Base-by-base conservation (phyloP, 2,329 filamentous ascomycete species). In the Paecilomyces dactylethromorphus region DNA sequence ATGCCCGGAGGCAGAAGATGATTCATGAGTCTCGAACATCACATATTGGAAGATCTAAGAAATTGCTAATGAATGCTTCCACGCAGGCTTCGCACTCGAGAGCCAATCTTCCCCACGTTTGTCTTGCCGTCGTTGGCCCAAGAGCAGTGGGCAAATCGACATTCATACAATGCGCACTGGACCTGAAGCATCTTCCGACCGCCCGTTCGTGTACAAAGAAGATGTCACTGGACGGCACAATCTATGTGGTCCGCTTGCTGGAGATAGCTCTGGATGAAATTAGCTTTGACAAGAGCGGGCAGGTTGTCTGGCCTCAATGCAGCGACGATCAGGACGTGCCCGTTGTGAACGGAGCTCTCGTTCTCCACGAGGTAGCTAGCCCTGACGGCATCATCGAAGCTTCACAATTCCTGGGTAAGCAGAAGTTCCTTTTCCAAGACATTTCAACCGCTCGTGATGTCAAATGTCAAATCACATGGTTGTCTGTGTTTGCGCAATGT, bases 351-450 rank as follows among this genome's bases (percentile, higher is more conserved):
- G 93, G 90, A 21, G 91, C 90, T 53, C 78, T 97, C 66, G 84
- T 93, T 59, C 79, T 97, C 54, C 96, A 96, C 80, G 91, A 97
- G 81, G 89, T 95, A 52, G 90, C 87, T 74, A 88, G 90, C 71
- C 83, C 85, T 65, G 85, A 87, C 60, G 93, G 87, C 71, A 85
- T 96, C 66, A 82, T 83, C 60, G 85, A 89, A 60, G 80, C 96
- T 57, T 87, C 90, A 49, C 84, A 88, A 66, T 86, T 90, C 62
- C 80, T 96, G 71, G 86, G 92, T 96, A 82, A 84, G 88, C 84
- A 60, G 35, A 50, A 56, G 7, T 31, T 53, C 55, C 49, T 22
- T 59, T 57, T 56, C 26, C 58, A 53, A 24, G 22, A 21, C 22
- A 26, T 55, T 56, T 59, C 58, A 55, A 58, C 53, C 59, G 53